These are phyloP conservation scores for Beauveria varroae DNA, from an alignment of 2,329 filamentous ascomycete genomes.

Conservation along the genomic window DNA sequence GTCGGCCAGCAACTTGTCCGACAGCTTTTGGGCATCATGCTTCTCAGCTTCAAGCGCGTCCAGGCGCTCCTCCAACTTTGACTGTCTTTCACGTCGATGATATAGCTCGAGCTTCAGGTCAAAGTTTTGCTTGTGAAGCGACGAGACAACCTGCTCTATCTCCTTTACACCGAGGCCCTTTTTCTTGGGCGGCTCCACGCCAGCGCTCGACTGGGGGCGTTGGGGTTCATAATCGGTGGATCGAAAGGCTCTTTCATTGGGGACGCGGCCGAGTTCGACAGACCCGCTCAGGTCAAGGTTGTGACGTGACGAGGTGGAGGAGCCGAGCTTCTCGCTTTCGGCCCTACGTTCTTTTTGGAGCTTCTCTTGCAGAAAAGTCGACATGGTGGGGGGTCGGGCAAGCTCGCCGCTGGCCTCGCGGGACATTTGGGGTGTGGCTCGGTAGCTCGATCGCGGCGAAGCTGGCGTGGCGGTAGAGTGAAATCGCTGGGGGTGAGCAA, in stretches of 20 bases:
- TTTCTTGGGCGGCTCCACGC: conserved; percentile 33
- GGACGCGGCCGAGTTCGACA: conserved; percentile 28
- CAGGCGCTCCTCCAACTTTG: conserved; percentile 49
- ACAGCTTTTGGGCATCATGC: conserved; percentile 47
- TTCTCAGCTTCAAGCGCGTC: conserved; percentile 47
- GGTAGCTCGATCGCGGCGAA: conserved; percentile 30
- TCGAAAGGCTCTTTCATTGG: conserved; percentile 33
- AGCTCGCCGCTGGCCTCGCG: conserved; percentile 35
- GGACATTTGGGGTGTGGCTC: conserved; percentile 35
- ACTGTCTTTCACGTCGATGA: conserved; percentile 59
- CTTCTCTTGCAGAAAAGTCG: conserved; percentile 47
- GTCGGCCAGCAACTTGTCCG: conserved; percentile 50
- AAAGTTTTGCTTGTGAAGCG: conserved; percentile 68
- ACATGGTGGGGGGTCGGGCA: conserved; percentile 33
- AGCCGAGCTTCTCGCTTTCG: conserved; percentile 36
- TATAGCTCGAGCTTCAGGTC: conserved; percentile 67
- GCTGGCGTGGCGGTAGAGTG: conserved; percentile 31
- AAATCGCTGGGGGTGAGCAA: conserved; percentile 32
- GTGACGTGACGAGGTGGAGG: conserved; percentile 24
- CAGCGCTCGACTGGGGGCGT: conserved; percentile 37
- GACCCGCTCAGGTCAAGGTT: conserved; percentile 32
- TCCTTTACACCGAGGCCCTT: conserved; percentile 58
- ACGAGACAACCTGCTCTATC: conserved; percentile 62
- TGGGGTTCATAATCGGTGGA: conserved; percentile 25
- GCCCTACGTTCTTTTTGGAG: conserved; percentile 43